Base-by-base conservation (phyloP, 352 stramenopile species). In the Thalassiosira pacifica region DNA sequence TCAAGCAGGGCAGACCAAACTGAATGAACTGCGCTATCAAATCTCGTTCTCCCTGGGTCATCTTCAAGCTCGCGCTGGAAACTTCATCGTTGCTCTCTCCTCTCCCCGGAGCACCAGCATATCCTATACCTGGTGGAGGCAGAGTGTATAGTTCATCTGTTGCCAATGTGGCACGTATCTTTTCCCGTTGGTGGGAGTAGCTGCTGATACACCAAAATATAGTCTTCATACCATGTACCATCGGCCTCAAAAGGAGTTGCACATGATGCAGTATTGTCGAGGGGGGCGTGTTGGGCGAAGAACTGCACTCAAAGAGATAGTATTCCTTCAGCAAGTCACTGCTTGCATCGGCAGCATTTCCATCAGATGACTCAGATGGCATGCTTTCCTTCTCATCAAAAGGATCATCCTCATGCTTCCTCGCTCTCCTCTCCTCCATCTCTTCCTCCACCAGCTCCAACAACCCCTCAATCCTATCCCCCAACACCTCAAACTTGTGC, bases 171-270 rank as follows among this genome's bases (percentile, higher is more conserved):
- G 75, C 42, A 1, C 77, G 76, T n/a, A 78, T 68, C 48, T 91
- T 94, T 34, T 93, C 90, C 63, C 87, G 55, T 68, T 92, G 82
- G 29, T 85, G 82, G 13, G 86, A 78, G 75, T 96, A 97, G 40
- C 86, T 96, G 60, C 87, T 91, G 31, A 98, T 98, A 88, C 97
- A 99, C 96, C 97, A 99, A 65, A 99, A 98, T 4, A 99, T 93
- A 10, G 97, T 98, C 72, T 98, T 98, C 48, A 99, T 96, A 16
- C 98, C 98, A n/a, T 98, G 86, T 61, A 99, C 98, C 93, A 99
- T 99, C 11, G 97, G 98, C 26, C 97, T 94, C 48, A 99, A 70
- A 29, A 99, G 93, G 19, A 93, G 96, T 83, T 98, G 98, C 37
- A 98, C 90, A 72, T 99, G 97, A 31, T 94, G 84, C 0, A 93